These are phyloP conservation scores for Colletotrichum tabaci DNA, from an alignment of 2,329 filamentous ascomycete genomes.

Conservation along the genomic window DNA sequence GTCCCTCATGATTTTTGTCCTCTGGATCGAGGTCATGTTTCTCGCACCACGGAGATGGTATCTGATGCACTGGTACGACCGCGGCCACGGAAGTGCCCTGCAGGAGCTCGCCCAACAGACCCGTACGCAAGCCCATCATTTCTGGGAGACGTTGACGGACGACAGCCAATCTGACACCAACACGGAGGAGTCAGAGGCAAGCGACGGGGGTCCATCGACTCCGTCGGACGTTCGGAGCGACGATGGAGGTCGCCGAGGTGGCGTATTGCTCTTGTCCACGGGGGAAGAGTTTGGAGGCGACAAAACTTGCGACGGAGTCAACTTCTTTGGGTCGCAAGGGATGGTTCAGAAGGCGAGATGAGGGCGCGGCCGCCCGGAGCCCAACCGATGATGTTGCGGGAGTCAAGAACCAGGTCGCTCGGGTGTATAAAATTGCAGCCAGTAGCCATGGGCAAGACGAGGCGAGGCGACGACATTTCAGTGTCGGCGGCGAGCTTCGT, in stretches of 20 bases:
- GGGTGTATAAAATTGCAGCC: not conserved
- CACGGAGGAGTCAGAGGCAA: slow-evolving; percentile 27
- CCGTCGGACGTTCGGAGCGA: slow-evolving; percentile 24
- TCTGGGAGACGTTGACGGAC: slow-evolving; percentile 36
- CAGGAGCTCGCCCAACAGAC: slow-evolving; percentile 26
- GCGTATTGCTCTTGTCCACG: slow-evolving; percentile 18
- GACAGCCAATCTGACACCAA: slow-evolving; percentile 22
- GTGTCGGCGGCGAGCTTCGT: not conserved
- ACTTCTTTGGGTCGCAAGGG: not conserved
- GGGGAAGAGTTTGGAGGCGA: slow-evolving; percentile 27
- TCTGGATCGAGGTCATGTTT: slow-evolving; percentile 40
- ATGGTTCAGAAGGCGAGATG: slow-evolving; percentile 2
- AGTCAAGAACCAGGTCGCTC: not conserved
- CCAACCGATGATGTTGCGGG: not conserved
- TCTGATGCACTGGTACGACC: slow-evolving; percentile 38
- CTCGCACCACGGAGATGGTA: slow-evolving; percentile 38
- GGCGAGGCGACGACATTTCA: not conserved
- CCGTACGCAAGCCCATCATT: slow-evolving; percentile 14
- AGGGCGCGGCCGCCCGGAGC: not conserved
- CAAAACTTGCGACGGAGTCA: not conserved
- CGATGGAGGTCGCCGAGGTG: slow-evolving; percentile 1
- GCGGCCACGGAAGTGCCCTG: slow-evolving; percentile 15
- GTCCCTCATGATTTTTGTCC: slow-evolving; percentile 38
- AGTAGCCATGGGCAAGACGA: not conserved
- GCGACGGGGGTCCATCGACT: slow-evolving; percentile 1